Evolutionary conservation across 306 rosid species (phyloP).

Genomic region (Psophocarpus tetragonolobus): DNA sequence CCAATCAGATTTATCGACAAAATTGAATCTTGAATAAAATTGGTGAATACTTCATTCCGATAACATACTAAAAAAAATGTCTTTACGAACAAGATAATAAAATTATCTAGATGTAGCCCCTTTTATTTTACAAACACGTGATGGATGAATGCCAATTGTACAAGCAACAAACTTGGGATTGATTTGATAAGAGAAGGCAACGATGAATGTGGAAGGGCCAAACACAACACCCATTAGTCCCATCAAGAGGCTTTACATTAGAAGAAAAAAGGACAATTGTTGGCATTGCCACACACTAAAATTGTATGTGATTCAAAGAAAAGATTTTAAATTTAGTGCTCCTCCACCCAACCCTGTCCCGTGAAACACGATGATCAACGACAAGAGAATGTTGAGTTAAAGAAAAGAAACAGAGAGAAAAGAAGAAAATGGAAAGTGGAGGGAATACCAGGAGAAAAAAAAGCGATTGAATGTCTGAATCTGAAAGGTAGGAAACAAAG

Average conservation of each 20-base stretch:
- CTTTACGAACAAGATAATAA: constrained; percentile 14
- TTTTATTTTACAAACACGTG: neutral
- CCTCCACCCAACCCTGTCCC: neutral
- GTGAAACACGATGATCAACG: neutral
- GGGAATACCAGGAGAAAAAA: constrained; percentile 37
- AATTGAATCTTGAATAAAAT: neutral
- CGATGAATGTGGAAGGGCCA: neutral
- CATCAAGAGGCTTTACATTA: neutral
- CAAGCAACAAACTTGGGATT: constrained; percentile 29
- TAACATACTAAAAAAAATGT: neutral
- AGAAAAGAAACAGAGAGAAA: neutral
- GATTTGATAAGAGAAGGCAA: constrained; percentile 13
- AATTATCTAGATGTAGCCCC: constrained; percentile 1
- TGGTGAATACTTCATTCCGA: neutral
- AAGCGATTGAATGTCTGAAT: constrained; percentile 3
- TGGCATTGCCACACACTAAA: neutral
- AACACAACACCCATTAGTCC: constrained; percentile 9
- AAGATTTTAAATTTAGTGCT: no score
- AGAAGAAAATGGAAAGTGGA: neutral
- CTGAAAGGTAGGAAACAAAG: neutral
- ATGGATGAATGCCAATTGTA: constrained; percentile 7
- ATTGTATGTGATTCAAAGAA: neutral
- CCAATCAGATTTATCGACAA: neutral
- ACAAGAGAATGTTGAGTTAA: neutral
- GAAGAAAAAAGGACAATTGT: constrained; percentile 9